A percentile compares a stretch with the other conserved stretches of the same genome.
These are phyloP conservation scores for Debaryomyces coudertii DNA, from an alignment of 1,139 yeast genomes.

Conservation along the genomic window DNA sequence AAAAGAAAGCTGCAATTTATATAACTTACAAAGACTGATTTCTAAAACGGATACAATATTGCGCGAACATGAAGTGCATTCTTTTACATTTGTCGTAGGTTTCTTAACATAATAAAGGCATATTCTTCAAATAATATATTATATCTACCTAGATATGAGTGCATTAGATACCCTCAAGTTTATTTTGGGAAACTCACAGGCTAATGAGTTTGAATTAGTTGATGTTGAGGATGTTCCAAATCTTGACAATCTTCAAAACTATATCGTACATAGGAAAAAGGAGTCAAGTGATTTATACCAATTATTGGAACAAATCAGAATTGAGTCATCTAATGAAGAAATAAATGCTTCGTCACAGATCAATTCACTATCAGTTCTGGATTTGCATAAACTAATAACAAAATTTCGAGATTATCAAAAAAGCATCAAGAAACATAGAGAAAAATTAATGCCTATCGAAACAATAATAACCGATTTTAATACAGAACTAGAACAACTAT, in stretches of 20 bases:
- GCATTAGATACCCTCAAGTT: conserved; percentile 19
- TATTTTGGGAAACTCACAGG: conserved; percentile 12
- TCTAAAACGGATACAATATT: not conserved
- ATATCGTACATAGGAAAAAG: conserved; percentile 6
- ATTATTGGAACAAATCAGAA: conserved; percentile 23
- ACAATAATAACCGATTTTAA: conserved; percentile 56
- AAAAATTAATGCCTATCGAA: conserved; percentile 40
- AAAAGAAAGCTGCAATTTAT: not conserved
- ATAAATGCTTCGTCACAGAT: conserved; percentile 8
- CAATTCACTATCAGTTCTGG: conserved; percentile 14
- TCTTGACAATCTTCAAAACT: conserved; percentile 12
- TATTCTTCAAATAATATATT: not conserved
- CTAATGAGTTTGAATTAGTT: not conserved
- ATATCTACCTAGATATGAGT: conserved; percentile 14
- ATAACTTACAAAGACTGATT: not conserved
- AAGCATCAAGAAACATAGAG: conserved; percentile 41
- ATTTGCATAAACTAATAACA: conserved; percentile 21
- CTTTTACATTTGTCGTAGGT: not conserved
- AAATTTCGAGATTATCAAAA: conserved; percentile 37
- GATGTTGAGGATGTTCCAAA: not conserved
- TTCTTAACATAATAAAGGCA: not conserved
- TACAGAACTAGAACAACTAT: conserved; percentile 56
- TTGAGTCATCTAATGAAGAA: conserved; percentile 16
- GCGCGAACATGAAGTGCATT: not conserved
- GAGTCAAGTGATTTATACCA: conserved; percentile 8